Evolutionary conservation across 2,329 filamentous ascomycete species (phyloP).

Genomic region (Thermochaetoides dissita): DNA sequence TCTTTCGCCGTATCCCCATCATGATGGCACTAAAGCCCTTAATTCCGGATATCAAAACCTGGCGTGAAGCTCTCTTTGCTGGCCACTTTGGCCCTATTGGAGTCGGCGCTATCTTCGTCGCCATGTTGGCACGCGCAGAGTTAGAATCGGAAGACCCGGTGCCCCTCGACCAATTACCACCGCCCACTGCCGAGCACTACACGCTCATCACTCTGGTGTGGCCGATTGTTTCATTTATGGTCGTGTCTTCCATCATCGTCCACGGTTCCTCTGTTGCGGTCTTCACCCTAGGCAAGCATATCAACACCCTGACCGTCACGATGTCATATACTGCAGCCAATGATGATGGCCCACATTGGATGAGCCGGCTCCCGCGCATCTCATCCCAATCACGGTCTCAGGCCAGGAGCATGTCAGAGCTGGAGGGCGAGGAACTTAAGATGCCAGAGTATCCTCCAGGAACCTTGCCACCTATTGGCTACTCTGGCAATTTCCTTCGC

Average conservation of each 20-base stretch:
- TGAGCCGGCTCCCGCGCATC: constrained; percentile 73
- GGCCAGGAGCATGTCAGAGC: constrained; percentile 70
- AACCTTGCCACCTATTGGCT: constrained; percentile 54
- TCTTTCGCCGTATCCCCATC: constrained; percentile 90
- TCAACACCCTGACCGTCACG: constrained; percentile 89
- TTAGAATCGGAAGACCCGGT: constrained; percentile 64
- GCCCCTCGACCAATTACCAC: constrained; percentile 51
- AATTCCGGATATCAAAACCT: constrained; percentile 95
- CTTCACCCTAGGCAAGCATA: constrained; percentile 92
- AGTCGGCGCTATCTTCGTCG: constrained; percentile 90
- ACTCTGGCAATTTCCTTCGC: constrained; percentile 65
- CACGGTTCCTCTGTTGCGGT: constrained; percentile 97
- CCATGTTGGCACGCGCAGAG: constrained; percentile 85
- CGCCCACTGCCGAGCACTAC: constrained; percentile 41
- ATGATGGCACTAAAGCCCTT: constrained; percentile 85
- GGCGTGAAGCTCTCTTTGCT: constrained; percentile 91
- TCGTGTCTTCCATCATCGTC: constrained; percentile 85
- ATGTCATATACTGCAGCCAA: constrained; percentile 89
- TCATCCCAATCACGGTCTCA: constrained; percentile 60
- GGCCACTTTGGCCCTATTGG: constrained; percentile 97
- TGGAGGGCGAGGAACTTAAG: constrained; percentile 53
- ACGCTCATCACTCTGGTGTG: constrained; percentile 75
- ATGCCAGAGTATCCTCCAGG: constrained; percentile 50
- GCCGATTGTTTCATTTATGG: constrained; percentile 89
- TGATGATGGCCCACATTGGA: constrained; percentile 84